Evolutionary conservation across 139 green algal species (phyloP), one percentile per base, ranked within the genome.

Genomic region (Volvox reticuliferus): DNA sequence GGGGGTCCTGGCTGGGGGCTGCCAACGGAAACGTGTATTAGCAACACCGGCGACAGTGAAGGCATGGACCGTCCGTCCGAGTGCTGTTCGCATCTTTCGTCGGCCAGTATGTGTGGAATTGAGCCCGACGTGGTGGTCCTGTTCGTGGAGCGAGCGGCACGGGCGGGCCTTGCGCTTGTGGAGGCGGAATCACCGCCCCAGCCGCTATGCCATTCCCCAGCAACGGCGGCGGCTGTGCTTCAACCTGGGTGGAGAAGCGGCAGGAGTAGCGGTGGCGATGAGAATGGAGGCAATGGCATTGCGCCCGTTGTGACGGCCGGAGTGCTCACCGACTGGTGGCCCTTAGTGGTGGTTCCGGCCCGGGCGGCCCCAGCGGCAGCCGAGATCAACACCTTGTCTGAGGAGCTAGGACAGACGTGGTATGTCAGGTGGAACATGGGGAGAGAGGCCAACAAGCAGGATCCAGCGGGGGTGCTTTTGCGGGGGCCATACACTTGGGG

Each of bases 301-400:
- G 18, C 20, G 14, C n/a, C 14, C 35, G 37, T 37, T 3, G 44
- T 82, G 85, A n/a, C 37, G 18, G 44, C 0, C 28, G 85, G 44
- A 0, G 73, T 90, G 50, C 86, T 90, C 22, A 82, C 36, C 6
- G 50, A 84, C 12, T 90, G 86, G 86, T 90, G 73, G 86, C 86
- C 86, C 13, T 50, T 90, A 75, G 86, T 84, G 86, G 86, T 90
- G 86, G 18, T 90, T 55, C 86, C 86, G 21, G 12, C 19, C 17
- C 19, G 30, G 0, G 86, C 86, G 3, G 50, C 55, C 18, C 28
- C 32, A 22, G 86, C 86, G 30, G 86, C 86, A 22, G 86, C n/a
- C 24, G 86, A 90, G 86, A 33, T 90, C 30, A 90, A 90, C 69
- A 13, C 32, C 12, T 30, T 89, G 68, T 6, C 6, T 24, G 83